Conservation (phyloP, 1,139 yeast species). For the Geotrichum carabidarum region DNA sequence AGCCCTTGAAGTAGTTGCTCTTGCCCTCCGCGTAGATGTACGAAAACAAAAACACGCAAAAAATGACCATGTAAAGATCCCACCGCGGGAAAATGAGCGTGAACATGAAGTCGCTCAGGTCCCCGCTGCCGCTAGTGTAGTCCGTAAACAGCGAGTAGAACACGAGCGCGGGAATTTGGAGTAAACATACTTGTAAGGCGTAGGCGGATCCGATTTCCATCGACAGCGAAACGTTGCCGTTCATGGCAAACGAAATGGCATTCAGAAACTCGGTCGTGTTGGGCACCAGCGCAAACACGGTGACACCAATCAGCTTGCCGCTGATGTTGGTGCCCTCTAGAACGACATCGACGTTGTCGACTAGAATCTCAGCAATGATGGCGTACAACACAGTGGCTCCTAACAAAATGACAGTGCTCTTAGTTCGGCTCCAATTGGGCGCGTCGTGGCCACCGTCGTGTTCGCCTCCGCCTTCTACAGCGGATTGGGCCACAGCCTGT, state of each 20-base stretch:
- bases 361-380: slow-evolving; percentile 87
- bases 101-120: slow-evolving; percentile 48
- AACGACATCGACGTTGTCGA: slow-evolving; percentile 92
- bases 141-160: slow-evolving; percentile 55
- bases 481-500: not conserved
- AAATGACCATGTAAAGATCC: slow-evolving; percentile 84
- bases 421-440: slow-evolving; percentile 90
- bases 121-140: not conserved
- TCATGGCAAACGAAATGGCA: slow-evolving; percentile 93
- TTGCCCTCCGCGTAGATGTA: slow-evolving; percentile 96
- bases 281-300: slow-evolving; percentile 93
- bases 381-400: slow-evolving; percentile 87
- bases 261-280: slow-evolving; percentile 94
- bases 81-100: slow-evolving; percentile 89
- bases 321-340: slow-evolving; percentile 68
- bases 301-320: slow-evolving; percentile 87
- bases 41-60: slow-evolving; percentile 83
- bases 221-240: slow-evolving; percentile 85
- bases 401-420: slow-evolving; percentile 77
- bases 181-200: slow-evolving; percentile 87
- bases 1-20: slow-evolving; percentile 92
- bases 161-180: slow-evolving; percentile 90
- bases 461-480: slow-evolving; percentile 3
- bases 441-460: slow-evolving; percentile 81
- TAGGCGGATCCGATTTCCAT: slow-evolving; percentile 99